Percentiles rank a stretch among this genome's conserved stretches.
phyloP scores from a whole-genome alignment of 2,329 filamentous ascomycete species.

The Lachnellula subtilissima region DNA sequence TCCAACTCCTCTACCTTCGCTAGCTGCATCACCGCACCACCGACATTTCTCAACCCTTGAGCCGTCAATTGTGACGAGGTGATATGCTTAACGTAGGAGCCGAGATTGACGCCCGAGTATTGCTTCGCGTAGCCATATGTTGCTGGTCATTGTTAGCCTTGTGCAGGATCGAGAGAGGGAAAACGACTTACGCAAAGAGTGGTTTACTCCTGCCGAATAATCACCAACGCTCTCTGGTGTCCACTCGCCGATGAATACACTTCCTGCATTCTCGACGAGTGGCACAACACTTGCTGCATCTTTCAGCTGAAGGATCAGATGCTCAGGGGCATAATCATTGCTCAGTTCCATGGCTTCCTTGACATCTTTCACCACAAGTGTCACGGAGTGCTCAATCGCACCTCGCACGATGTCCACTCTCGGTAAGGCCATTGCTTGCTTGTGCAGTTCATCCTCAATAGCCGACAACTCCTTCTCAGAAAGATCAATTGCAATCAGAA shows the following conservation, averaged over 20 bases:
- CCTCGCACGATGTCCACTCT: slow-evolving; percentile 90
- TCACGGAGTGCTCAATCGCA: slow-evolving; percentile 86
- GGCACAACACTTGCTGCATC: slow-evolving; percentile 71
- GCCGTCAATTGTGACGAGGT: slow-evolving; percentile 87
- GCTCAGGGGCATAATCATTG: slow-evolving; percentile 94
- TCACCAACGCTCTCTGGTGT: slow-evolving; percentile 97
- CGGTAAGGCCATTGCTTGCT: slow-evolving; percentile 79
- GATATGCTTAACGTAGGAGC: slow-evolving; percentile 96
- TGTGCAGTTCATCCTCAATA: slow-evolving; percentile 88
- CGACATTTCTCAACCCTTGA: slow-evolving; percentile 80
- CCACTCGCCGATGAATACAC: slow-evolving; percentile 93
- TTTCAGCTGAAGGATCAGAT: slow-evolving; percentile 85
- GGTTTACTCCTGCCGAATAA: slow-evolving; percentile 96
- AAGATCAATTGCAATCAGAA: slow-evolving; percentile 81
- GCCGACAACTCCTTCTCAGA: slow-evolving; percentile 66
- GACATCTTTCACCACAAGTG: slow-evolving; percentile 67
- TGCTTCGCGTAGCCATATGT: slow-evolving; percentile 98
- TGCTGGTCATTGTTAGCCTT: slow-evolving; percentile 46
- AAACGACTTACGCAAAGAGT: slow-evolving; percentile 78
- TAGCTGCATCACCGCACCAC: slow-evolving; percentile 86
- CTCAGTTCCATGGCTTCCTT: slow-evolving; percentile 74
- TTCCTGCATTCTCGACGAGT: slow-evolving; percentile 86
- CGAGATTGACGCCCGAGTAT: slow-evolving; percentile 95
- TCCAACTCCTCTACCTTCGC: slow-evolving; percentile 93
- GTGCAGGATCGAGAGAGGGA: not conserved